Evolutionary conservation across 495 filamentous ascomycete genomes (phyloP), one percentile per base, ranked within the genome.

Genomic region (Hypoxylon perforatum): DNA sequence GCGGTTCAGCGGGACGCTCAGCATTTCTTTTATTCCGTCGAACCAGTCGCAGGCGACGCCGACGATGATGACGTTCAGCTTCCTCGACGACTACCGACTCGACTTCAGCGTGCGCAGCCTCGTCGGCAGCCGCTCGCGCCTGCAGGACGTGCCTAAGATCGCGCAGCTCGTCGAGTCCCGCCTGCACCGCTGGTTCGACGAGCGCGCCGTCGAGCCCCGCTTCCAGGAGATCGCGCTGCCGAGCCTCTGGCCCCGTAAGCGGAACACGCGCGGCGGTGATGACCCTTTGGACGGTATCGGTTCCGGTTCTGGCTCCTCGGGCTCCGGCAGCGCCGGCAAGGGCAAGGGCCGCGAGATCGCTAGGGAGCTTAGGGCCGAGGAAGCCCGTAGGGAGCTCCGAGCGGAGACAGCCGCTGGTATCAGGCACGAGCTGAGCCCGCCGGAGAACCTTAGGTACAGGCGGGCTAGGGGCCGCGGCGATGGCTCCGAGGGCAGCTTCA

Each of bases 91-190:
- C 76, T 99, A 99, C 79, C 84, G 94, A 2, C 87, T 99, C 14
- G 95, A 98, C 72, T 90, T 99, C 39, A 92, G 88, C 9, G 92
- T 97, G 23, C 88, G 93, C 47, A 95, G 92, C 39, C 86, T 98
- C 19, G 88, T 99, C n/a, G 95, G 95, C 28, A 94, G 91, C 28
- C 88, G 96, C 25, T 92, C 90, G 35, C 82, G 96, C 17, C 80
- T 99, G 10, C 94, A 97, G 75, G 96, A 99, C 78, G 92, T 99
- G 11, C 95, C 95, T 10, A 99, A 99, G 75, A 96, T 99, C 49
- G 96, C 96, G 0, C 93, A 97, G 73, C 84, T 99, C 3, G 90
- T 99, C 38, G 95, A 99, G 77, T 88, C 89, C 4, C 85, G 94
- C 7, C 84, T 99, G 6, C 95, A 98, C 73, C 87, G 90, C 22